These are phyloP conservation scores for Penicillium sp. DNA, from an alignment of 2,329 filamentous ascomycete genomes.

Conservation along the genomic window DNA sequence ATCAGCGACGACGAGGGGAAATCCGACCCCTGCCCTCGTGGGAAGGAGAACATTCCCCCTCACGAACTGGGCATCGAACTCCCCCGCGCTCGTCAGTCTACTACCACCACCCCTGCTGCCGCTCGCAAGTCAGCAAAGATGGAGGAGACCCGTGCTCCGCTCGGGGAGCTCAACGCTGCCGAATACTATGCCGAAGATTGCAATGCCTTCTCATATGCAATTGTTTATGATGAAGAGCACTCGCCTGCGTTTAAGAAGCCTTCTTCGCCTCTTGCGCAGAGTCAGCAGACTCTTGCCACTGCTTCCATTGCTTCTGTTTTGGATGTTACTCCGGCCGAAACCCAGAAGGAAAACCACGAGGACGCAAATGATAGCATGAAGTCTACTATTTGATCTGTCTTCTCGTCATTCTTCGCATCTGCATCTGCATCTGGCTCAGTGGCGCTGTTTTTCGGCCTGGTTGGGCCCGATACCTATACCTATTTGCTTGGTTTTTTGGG, in stretches of 20 bases:
- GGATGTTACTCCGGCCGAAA: conserved; percentile 33
- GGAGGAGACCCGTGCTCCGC: conserved; percentile 56
- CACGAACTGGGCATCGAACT: conserved; percentile 51
- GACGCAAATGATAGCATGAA: conserved; percentile 30
- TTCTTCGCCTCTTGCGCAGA: conserved; percentile 2
- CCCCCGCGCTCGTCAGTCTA: conserved; percentile 32
- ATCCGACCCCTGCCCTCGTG: conserved; percentile 51
- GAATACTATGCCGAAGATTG: conserved; percentile 62
- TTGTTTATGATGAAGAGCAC: conserved; percentile 52
- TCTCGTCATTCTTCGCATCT: background rate
- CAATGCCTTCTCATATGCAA: conserved; percentile 53
- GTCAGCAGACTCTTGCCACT: conserved; percentile 8
- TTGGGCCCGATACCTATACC: background rate
- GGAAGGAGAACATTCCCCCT: conserved; percentile 92
- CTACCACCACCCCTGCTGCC: conserved; percentile 16
- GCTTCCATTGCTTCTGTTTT: conserved; percentile 23
- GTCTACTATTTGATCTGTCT: background rate
- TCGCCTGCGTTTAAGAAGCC: conserved; percentile 14
- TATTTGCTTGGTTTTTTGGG: conserved; percentile 2
- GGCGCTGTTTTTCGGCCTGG: conserved; percentile 7
- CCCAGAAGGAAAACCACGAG: conserved; percentile 45
- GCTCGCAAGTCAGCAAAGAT: conserved; percentile 47
- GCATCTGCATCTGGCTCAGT: conserved; percentile 17
- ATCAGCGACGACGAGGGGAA: conserved; percentile 73
- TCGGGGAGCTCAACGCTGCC: conserved; percentile 58